These are phyloP conservation scores for Uronychia setigera DNA, from an alignment of 73 alveolate species.

Conservation along the genomic window DNA sequence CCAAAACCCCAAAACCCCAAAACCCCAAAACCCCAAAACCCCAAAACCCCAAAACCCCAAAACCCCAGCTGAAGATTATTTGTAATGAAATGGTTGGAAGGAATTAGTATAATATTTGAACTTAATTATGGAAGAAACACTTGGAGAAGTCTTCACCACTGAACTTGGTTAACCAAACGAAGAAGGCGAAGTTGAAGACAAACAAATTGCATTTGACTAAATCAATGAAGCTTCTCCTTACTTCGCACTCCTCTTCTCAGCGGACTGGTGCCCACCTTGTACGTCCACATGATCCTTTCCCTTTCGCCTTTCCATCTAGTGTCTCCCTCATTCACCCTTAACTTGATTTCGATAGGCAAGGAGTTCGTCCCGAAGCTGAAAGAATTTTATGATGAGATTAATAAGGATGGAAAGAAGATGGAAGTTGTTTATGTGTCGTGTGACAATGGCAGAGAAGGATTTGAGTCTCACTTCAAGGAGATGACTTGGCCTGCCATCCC, in stretches of 20 bases:
- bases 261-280: slow-evolving; percentile 55
- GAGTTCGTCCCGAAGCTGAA: slow-evolving; percentile 60
- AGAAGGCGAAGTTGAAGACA: not conserved
- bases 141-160: not conserved
- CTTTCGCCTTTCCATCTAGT: not conserved
- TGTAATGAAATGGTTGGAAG: not conserved
- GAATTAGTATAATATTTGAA: not conserved
- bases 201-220: not conserved
- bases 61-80: too few species aligned
- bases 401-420: slow-evolving; percentile 53
- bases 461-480: not conserved
- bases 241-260: slow-evolving; percentile 40
- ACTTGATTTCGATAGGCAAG: slow-evolving; percentile 64
- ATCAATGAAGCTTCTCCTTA: slow-evolving; percentile 19
- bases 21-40: too few species aligned
- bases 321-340: not conserved
- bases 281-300: not conserved
- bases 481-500: not conserved
- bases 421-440: not conserved
- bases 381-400: slow-evolving; percentile 67
- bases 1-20: too few species aligned
- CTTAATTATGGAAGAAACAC: slow-evolving; percentile 5
- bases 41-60: too few species aligned
- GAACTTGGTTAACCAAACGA: not conserved
- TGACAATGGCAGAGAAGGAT: not conserved